A percentile compares a stretch with the other conserved stretches of the same genome.
phyloP scores from a whole-genome alignment of 2,329 filamentous ascomycete genomes.

The Achaetomium macrosporum region DNA sequence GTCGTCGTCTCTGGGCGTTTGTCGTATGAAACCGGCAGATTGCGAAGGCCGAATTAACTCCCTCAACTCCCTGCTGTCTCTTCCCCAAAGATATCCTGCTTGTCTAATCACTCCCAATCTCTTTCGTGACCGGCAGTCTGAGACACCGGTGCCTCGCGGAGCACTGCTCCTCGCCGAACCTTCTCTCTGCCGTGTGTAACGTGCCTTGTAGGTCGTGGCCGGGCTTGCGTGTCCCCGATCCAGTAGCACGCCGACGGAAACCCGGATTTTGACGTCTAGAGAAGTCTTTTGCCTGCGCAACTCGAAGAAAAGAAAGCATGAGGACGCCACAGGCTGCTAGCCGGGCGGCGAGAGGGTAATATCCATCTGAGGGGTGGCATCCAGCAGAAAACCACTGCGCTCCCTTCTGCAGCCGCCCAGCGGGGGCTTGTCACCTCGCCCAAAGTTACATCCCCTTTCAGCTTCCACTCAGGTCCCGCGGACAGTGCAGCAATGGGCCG shows the following conservation, averaged over 20 bases:
- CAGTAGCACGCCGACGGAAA: too few species aligned
- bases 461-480: slow-evolving; percentile 9
- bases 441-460: slow-evolving; percentile 17
- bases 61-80: neutral
- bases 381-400: slow-evolving; percentile 15
- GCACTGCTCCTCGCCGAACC: slow-evolving; percentile 17
- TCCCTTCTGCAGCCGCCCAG: slow-evolving; percentile 25
- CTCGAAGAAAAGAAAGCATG: slow-evolving; percentile 7
- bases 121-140: too few species aligned
- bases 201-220: neutral
- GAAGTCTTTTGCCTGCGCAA: neutral
- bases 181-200: slow-evolving; percentile 11
- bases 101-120: neutral
- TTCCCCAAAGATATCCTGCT: slow-evolving; percentile 2
- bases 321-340: slow-evolving; percentile 1
- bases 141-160: neutral
- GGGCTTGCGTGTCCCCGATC: neutral
- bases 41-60: neutral
- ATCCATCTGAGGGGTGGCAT: slow-evolving; percentile 15
- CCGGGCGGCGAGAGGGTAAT: slow-evolving; percentile 22
- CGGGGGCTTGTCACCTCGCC: slow-evolving; percentile 13
- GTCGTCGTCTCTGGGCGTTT: slow-evolving; percentile 22
- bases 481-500: slow-evolving; percentile 1
- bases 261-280: neutral
- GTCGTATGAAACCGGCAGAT: neutral